Evolutionary conservation across 202 grass and related monocot genomes (phyloP).

Genomic region (Hordeum pubiflorum): DNA sequence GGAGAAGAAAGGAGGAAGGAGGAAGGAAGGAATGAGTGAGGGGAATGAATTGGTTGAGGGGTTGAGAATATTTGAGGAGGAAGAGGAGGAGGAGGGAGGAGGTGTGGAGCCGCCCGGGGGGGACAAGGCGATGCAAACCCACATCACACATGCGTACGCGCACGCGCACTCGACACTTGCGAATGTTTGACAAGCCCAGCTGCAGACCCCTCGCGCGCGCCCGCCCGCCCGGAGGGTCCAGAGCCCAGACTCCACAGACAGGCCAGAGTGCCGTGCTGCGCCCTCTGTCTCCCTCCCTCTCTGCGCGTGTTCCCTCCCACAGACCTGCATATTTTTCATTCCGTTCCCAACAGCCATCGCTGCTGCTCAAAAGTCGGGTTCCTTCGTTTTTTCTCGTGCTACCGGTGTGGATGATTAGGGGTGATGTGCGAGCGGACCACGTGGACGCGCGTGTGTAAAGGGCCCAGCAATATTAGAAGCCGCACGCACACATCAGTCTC

Average conservation of each 20-base stretch:
- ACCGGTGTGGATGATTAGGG: constrained; percentile 28
- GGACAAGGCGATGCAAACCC: constrained; percentile 26
- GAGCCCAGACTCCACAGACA: neutral
- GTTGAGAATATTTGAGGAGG: constrained; percentile 65
- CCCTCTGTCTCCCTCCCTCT: neutral
- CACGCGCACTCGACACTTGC: constrained; percentile 30
- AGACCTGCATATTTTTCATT: neutral
- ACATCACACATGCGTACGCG: constrained; percentile 29
- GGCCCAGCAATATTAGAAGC: constrained; percentile 13
- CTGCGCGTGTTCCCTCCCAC: neutral
- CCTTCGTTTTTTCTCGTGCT: neutral
- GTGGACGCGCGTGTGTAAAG: constrained; percentile 32
- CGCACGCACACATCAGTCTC: neutral
- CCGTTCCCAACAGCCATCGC: neutral
- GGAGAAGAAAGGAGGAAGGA: neutral
- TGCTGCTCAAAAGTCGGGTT: neutral
- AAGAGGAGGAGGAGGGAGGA: neutral
- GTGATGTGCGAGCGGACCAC: neutral
- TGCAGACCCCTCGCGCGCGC: too few species aligned
- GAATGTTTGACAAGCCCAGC: constrained; percentile 18
- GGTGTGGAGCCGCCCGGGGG: constrained; percentile 12
- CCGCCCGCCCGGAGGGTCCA: neutral
- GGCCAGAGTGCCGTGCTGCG: neutral
- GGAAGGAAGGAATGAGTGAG: constrained; percentile 37
- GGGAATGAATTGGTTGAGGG: constrained; percentile 56